Evolutionary conservation across 352 stramenopile species (phyloP).

Genomic region (Globisporangium nunn): DNA sequence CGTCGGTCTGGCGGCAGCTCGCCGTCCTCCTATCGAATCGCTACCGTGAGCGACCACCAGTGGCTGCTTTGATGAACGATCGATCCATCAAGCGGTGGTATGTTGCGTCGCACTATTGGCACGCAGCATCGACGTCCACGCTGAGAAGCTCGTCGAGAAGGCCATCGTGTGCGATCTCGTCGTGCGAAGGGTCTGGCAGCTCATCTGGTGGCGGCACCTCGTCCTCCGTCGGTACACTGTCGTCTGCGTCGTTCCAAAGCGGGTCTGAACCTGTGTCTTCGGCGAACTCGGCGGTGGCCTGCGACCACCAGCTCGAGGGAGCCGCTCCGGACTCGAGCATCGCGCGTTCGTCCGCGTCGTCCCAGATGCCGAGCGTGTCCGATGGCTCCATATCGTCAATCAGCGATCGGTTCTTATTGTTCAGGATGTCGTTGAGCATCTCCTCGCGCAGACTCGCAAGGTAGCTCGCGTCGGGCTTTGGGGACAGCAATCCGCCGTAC

Average conservation of each 20-base stretch:
- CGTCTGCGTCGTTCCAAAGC: slow-evolving; percentile 11
- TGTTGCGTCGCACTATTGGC: neutral
- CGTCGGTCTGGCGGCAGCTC: neutral
- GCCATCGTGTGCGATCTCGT: slow-evolving; percentile 16
- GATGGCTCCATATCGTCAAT: slow-evolving; percentile 36
- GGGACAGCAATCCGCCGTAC: slow-evolving; percentile 52
- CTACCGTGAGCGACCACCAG: neutral
- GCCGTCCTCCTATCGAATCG: neutral
- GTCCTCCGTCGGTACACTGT: slow-evolving; percentile 3
- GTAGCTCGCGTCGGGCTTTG: slow-evolving; percentile 23
- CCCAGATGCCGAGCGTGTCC: slow-evolving; percentile 20
- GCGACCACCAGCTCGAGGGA: slow-evolving; percentile 50
- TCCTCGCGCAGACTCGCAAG: slow-evolving; percentile 45
- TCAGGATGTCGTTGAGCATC: slow-evolving; percentile 39
- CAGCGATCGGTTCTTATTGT: slow-evolving; percentile 36
- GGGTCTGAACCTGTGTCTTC: slow-evolving; percentile 11
- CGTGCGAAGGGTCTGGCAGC: slow-evolving; percentile 13
- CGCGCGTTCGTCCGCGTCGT: slow-evolving; percentile 29
- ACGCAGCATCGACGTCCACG: slow-evolving; percentile 38
- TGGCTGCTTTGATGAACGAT: neutral
- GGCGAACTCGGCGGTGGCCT: slow-evolving; percentile 10
- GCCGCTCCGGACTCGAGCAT: slow-evolving; percentile 31
- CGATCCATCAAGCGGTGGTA: too few species aligned
- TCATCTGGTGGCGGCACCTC: slow-evolving; percentile 38
- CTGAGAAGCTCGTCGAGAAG: slow-evolving; percentile 45